Conservation (phyloP, 371 early-diverging fungal species). For the Lichtheimia corymbifera region DNA sequence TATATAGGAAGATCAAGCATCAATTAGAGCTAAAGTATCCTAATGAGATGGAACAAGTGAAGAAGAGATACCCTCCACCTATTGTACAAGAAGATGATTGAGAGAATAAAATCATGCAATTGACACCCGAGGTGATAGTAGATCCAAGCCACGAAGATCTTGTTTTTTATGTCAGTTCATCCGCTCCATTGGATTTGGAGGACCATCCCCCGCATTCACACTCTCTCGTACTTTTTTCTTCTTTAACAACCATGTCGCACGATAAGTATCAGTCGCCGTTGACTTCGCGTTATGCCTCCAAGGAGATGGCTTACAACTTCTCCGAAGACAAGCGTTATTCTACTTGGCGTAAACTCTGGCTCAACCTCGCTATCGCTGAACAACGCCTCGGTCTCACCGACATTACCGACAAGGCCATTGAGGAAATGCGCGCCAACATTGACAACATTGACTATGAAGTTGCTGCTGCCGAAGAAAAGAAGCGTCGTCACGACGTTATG, state of each 20-base stretch:
- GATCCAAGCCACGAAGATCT: too few relatives aligned
- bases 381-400: conserved; percentile 60
- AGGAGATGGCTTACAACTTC: conserved; percentile 97
- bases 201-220: background rate
- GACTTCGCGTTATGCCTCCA: conserved; percentile 95
- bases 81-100: conserved; percentile 18
- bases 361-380: conserved; percentile 92
- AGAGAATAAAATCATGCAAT: conserved; percentile 16
- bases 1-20: conserved; percentile 29
- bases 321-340: conserved; percentile 92
- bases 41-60: conserved; percentile 25
- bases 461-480: conserved; percentile 92
- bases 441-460: conserved; percentile 88
- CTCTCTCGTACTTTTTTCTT: background rate
- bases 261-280: conserved; percentile 89
- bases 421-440: conserved; percentile 88
- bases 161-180: too few relatives aligned
- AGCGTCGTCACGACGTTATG: conserved; percentile 98
- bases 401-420: conserved; percentile 79
- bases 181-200: too few relatives aligned
- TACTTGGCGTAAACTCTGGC: conserved; percentile 96
- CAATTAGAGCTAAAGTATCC: conserved; percentile 38
- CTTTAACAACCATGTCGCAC: conserved; percentile 42
- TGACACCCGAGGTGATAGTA: too few relatives aligned
- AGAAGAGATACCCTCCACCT: conserved; percentile 33